Conservation (phyloP, 2,329 filamentous ascomycete genomes). For the Arthrobotrys sinensis region DNA sequence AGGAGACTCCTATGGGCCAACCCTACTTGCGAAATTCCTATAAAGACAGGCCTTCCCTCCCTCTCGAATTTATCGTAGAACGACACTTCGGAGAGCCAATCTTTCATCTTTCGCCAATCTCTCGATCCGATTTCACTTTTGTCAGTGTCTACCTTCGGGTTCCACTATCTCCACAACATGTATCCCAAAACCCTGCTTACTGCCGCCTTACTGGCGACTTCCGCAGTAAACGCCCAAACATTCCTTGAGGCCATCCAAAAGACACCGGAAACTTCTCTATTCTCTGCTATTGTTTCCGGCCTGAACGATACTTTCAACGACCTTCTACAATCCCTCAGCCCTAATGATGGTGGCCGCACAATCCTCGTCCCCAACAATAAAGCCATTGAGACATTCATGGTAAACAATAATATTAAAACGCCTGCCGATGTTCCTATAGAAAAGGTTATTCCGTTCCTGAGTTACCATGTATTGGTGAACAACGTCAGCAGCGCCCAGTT, state of each 20-base stretch:
- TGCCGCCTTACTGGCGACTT: constrained; percentile 24
- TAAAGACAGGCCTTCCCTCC: constrained; percentile 27
- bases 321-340: constrained; percentile 23
- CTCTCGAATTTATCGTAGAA: background rate
- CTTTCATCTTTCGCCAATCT: constrained; percentile 19
- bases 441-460: constrained; percentile 41
- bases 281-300: constrained; percentile 34
- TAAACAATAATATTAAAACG: constrained; percentile 44
- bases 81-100: background rate
- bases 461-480: constrained; percentile 51
- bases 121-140: constrained; percentile 43
- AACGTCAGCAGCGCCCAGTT: constrained; percentile 43
- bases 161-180: constrained; percentile 29
- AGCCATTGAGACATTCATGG: constrained; percentile 36
- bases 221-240: constrained; percentile 36
- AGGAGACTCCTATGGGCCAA: background rate
- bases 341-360: constrained; percentile 21
- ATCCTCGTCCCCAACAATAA: constrained; percentile 53
- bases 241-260: constrained; percentile 38
- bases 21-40: background rate
- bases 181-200: constrained; percentile 21
- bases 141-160: constrained; percentile 16
- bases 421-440: constrained; percentile 34
- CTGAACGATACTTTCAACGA: constrained; percentile 35
- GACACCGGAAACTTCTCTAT: constrained; percentile 42